Evolutionary conservation across 169 alveolate genomes (phyloP).

Genomic region (Hammondia hammondi): DNA sequence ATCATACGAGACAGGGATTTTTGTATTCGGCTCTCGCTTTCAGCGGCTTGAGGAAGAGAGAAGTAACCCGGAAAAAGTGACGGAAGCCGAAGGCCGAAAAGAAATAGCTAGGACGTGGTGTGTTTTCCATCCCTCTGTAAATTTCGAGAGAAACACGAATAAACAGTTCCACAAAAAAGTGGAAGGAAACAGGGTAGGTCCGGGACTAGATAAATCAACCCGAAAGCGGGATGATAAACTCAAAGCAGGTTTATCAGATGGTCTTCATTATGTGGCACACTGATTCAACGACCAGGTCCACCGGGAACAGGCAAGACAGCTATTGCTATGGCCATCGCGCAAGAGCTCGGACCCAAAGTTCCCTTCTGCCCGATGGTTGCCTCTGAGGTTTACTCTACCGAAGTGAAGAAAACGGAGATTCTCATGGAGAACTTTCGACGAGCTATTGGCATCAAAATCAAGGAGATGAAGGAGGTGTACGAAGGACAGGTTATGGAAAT

Average conservation of each 20-base stretch:
- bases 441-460: constrained; percentile 97
- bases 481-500: constrained; percentile 98
- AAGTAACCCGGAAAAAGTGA: too few species aligned
- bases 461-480: constrained; percentile 99
- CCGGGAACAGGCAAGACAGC: constrained; percentile 99
- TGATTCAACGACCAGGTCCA: constrained; percentile 77
- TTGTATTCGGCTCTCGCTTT: too few species aligned
- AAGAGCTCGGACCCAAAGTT: constrained; percentile 98
- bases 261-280: neutral
- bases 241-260: neutral
- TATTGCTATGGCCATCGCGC: constrained; percentile 98
- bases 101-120: too few species aligned
- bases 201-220: too few species aligned
- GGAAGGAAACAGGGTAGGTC: too few species aligned
- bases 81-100: too few species aligned
- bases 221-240: neutral
- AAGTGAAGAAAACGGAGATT: constrained; percentile 98
- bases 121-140: too few species aligned
- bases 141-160: too few species aligned
- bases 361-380: constrained; percentile 99
- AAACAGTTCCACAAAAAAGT: too few species aligned
- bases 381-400: constrained; percentile 98
- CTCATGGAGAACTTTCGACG: constrained; percentile 99
- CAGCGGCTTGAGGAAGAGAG: too few species aligned
- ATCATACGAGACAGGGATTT: too few species aligned